Percentiles rank a stretch among this genome's conserved stretches.
phyloP scores from a whole-genome alignment of 73 alveolate species.

The Paramecium bursaria region DNA sequence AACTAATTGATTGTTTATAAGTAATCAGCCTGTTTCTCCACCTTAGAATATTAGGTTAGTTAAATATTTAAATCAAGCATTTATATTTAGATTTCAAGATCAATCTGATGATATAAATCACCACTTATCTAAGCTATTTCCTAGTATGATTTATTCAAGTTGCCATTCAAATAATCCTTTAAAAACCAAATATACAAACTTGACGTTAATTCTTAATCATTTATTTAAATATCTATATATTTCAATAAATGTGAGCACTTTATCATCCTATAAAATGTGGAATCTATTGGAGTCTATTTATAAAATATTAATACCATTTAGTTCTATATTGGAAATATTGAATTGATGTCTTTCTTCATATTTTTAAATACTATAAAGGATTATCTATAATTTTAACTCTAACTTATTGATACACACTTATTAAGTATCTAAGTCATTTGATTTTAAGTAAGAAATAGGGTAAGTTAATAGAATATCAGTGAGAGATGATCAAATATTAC shows the following conservation, averaged over 20 bases:
- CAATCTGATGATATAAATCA: constrained; percentile 18
- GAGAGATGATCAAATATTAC: neutral
- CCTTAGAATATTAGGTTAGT: neutral
- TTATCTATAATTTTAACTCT: too few relatives aligned
- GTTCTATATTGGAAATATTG: too few relatives aligned
- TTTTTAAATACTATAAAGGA: too few relatives aligned
- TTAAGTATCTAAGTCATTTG: too few relatives aligned
- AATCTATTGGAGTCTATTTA: neutral
- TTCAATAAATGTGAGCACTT: constrained; percentile 10
- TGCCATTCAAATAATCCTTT: constrained; percentile 15
- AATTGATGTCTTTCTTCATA: too few relatives aligned
- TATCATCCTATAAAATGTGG: constrained; percentile 29
- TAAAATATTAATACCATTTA: too few relatives aligned
- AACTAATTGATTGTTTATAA: constrained; percentile 9
- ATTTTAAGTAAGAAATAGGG: too few relatives aligned
- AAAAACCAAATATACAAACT: neutral
- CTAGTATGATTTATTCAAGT: neutral
- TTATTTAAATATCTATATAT: neutral
- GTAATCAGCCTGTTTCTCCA: constrained; percentile 9
- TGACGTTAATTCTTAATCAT: constrained; percentile 20
- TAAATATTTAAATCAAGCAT: neutral
- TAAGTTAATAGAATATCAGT: too few relatives aligned
- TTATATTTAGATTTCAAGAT: constrained; percentile 4
- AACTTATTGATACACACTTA: too few relatives aligned
- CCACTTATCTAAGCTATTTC: constrained; percentile 10